These are phyloP conservation scores for Solanum megistacrolobum DNA, from an alignment of 257 asterid genomes.

Conservation along the genomic window DNA sequence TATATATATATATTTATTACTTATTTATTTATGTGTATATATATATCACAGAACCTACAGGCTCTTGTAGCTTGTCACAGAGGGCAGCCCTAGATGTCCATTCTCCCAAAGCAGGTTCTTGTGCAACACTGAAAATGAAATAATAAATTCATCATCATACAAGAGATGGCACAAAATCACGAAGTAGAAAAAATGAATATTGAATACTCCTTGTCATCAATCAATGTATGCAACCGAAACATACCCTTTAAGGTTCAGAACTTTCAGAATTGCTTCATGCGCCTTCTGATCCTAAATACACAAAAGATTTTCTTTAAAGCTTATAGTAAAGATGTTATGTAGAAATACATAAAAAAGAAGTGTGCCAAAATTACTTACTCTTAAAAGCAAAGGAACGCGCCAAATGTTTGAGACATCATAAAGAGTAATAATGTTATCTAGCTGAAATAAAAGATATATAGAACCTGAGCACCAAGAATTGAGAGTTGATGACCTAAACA, in stretches of 20 bases:
- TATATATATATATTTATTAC: too few species aligned
- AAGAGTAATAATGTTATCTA: slow-evolving; percentile 59
- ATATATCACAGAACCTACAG: slow-evolving; percentile 37
- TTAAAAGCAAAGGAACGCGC: slow-evolving; percentile 79
- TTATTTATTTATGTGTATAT: too few species aligned
- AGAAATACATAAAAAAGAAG: background rate
- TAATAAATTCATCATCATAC: background rate
- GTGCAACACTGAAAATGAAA: slow-evolving; percentile 32
- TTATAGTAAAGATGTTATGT: background rate
- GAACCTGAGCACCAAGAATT: background rate
- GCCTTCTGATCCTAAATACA: slow-evolving; percentile 74
- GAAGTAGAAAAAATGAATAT: background rate
- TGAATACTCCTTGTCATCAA: background rate
- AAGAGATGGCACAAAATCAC: background rate
- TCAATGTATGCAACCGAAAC: slow-evolving; percentile 3
- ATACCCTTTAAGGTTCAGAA: slow-evolving; percentile 56
- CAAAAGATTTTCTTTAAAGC: background rate
- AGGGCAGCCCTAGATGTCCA: slow-evolving; percentile 82
- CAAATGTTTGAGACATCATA: slow-evolving; percentile 87
- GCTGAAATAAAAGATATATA: slow-evolving; percentile 24
- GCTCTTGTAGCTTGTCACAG: slow-evolving; percentile 50
- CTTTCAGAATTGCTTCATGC: slow-evolving; percentile 84
- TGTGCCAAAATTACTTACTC: slow-evolving; percentile 27
- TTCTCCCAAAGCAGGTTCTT: slow-evolving; percentile 59
- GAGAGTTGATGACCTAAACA: background rate